phyloP scores from a whole-genome alignment of 805 yeast genomes.

The Schizosaccharomyces pombe region DNA sequence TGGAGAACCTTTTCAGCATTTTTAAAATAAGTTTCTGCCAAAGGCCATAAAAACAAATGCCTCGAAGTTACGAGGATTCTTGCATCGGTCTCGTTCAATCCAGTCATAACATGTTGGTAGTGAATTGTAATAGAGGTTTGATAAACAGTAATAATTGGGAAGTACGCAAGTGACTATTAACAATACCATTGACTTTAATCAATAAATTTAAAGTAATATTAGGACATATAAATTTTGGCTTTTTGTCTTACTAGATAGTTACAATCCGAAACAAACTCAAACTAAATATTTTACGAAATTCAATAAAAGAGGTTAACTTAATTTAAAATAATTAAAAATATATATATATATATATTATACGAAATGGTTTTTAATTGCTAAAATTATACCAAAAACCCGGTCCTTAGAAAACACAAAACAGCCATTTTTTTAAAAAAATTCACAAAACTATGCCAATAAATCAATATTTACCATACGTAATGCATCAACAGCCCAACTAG shows the following conservation, averaged over 20 bases:
- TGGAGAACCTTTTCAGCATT: neutral
- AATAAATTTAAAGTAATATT: too few relatives aligned
- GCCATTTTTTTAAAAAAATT: neutral
- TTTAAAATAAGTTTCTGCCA: neutral
- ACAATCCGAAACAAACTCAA: too few relatives aligned
- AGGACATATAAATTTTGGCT: too few relatives aligned
- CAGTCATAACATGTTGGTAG: conserved; percentile 1
- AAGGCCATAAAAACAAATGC: neutral
- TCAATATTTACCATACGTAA: conserved; percentile 17
- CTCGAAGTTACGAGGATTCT: neutral
- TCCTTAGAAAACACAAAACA: neutral
- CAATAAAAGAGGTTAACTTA: too few relatives aligned
- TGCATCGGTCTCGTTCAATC: neutral
- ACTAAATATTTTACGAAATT: too few relatives aligned
- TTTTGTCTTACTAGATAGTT: too few relatives aligned
- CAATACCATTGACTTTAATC: too few relatives aligned
- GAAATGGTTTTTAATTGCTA: too few relatives aligned
- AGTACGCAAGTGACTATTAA: too few relatives aligned
- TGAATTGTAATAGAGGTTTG: neutral
- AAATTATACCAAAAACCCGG: too few relatives aligned
- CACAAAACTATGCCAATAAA: conserved; percentile 8
- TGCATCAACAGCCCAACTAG: conserved; percentile 23
- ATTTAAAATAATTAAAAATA: too few relatives aligned
- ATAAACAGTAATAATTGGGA: neutral
- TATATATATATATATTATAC: too few relatives aligned